Evolutionary conservation across 305 asterid species (phyloP).

Genomic region (Fraxinus nigra): DNA sequence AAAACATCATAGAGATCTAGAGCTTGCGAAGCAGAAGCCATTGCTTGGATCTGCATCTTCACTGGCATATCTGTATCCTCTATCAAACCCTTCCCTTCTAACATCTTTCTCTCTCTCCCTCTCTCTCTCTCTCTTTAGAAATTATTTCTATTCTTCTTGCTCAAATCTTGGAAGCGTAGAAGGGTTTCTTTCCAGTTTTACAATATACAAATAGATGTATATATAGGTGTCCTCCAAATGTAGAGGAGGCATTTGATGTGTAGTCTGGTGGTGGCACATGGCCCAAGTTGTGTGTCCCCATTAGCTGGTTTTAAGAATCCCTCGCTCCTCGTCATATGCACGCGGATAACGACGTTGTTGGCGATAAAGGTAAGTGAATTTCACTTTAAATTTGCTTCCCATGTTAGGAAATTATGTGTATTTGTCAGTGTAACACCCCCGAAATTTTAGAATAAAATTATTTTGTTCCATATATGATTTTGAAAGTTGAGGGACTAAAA

Average conservation of each 20-base stretch:
- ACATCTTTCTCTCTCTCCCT: constrained; percentile 18
- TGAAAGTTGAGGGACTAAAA: too few relatives aligned
- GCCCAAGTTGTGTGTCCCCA: constrained; percentile 32
- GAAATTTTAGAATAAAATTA: too few relatives aligned
- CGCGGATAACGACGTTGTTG: constrained; percentile 38
- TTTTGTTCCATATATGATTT: too few relatives aligned
- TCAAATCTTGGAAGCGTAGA: constrained; percentile 22
- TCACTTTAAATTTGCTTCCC: not conserved
- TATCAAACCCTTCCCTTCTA: constrained; percentile 46
- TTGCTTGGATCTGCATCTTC: constrained; percentile 93
- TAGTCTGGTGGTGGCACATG: constrained; percentile 35
- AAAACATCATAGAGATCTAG: constrained; percentile 81
- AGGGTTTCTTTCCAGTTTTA: not conserved
- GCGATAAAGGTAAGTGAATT: constrained; percentile 34
- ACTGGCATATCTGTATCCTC: constrained; percentile 87
- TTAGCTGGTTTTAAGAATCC: constrained; percentile 19
- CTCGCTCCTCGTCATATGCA: constrained; percentile 28
- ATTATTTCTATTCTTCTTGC: not conserved
- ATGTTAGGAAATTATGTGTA: not conserved
- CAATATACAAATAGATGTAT: not conserved
- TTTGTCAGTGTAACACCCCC: too few relatives aligned
- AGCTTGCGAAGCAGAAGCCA: constrained; percentile 84
- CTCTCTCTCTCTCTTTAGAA: not conserved
- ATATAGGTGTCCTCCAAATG: constrained; percentile 35
- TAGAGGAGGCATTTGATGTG: constrained; percentile 20